These are phyloP conservation scores for Phialemoniopsis sp. DNA, from an alignment of 2,329 filamentous ascomycete genomes.

Conservation along the genomic window DNA sequence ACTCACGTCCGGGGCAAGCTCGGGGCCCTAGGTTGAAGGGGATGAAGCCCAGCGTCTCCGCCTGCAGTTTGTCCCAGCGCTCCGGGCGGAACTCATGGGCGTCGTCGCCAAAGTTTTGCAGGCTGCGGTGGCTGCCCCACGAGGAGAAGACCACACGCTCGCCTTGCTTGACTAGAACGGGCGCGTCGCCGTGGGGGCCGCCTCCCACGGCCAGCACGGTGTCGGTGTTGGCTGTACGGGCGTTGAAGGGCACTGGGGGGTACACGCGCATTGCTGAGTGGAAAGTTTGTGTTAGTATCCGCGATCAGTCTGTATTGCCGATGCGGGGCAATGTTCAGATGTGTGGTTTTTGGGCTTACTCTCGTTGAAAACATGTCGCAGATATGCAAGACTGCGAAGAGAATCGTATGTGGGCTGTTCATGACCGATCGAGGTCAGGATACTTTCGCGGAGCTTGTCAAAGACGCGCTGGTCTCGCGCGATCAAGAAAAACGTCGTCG, in stretches of 20 bases:
- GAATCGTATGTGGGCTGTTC: no score
- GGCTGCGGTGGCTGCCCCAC: conserved; percentile 22
- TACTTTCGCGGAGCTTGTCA: no score
- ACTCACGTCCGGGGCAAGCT: conserved; percentile 62
- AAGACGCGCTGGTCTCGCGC: no score
- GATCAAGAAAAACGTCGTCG: no score
- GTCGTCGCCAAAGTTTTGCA: conserved; percentile 29
- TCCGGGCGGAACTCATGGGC: conserved; percentile 63
- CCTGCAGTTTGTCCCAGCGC: conserved; percentile 61
- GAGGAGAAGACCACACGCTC: conserved; percentile 29
- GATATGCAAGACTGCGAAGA: no score
- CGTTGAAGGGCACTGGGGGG: conserved; percentile 6
- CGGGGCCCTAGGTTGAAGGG: conserved; percentile 70
- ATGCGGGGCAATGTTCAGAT: no score
- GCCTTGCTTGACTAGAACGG: conserved; percentile 39
- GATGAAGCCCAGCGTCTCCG: conserved; percentile 71
- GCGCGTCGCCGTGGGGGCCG: conserved; percentile 32
- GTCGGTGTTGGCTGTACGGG: conserved; percentile 8
- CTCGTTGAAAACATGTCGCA: no score
- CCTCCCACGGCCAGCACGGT: conserved; percentile 43
- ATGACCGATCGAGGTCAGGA: no score
- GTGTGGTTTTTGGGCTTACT: no score
- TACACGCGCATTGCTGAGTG: no score
- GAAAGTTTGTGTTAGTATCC: no score
- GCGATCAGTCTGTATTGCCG: no score